Evolutionary conservation across 2,329 filamentous ascomycete species (phyloP), one percentile per base, ranked within the genome.

Genomic region (Grosmannia clavigera): DNA sequence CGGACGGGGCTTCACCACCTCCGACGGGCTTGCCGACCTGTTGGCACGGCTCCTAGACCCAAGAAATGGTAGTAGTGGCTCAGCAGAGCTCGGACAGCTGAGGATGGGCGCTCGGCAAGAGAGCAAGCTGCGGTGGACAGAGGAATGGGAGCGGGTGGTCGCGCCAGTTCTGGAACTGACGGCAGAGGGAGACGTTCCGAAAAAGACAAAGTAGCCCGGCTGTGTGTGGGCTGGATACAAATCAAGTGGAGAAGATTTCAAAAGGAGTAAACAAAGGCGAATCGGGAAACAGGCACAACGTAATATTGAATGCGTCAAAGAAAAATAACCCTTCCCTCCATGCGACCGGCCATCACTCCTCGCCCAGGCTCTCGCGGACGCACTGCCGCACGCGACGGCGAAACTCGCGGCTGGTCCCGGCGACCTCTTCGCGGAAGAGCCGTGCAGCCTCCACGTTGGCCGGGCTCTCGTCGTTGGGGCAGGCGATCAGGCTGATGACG

Each of bases 391-490:
- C 92, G 63, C 82, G 78, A 73, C 81, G 87, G 73, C 90, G 83
- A 70, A 96, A 99, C 57, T 92, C 89, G 69, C 78, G 83, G 62
- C 75, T 74, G 55, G 74, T 74, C 16, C 80, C 80, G 63, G 81
- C 79, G 61, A 76, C 74, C 69, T 96, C 89, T 68, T 94, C 90
- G 58, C 94, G 82, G 81, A 94, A 87, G 76, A 96, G 74, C 62
- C 88, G 82, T 12, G 92, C 94, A 3, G 94, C 94, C 76, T 97
- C 92, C 33, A 96, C 84, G 70, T 99, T 97, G 57, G 94, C 94
- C 0, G 94, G 90, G 67, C 87, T 92, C 78, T 97, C 94, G 69
- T 95, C 90, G 71, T 99, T 99, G 56, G 94, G 94, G 68, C 88
- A 87, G 64, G 89, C 86, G 65, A 99, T 84, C 77, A 99, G 86